Conservation (phyloP, 192 early-diverging fungal genomes). For the Jimgerdemannia lactiflua region DNA sequence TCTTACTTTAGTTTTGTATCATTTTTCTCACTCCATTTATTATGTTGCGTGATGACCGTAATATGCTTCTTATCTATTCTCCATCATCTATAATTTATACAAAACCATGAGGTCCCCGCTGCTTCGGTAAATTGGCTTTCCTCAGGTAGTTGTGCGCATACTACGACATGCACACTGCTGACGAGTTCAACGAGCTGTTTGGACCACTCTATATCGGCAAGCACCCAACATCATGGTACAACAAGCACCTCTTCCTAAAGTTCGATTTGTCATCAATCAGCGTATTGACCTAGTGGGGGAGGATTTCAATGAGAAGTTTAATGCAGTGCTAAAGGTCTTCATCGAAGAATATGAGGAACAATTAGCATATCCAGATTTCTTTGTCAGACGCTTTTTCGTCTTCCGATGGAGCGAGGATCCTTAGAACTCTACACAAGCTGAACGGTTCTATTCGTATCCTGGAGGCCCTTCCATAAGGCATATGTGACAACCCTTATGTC, state of each 20-base stretch:
- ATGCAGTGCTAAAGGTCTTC: conserved; percentile 14
- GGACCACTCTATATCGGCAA: too few relatives aligned
- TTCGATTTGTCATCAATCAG: conserved; percentile 31
- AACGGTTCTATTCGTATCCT: too few relatives aligned
- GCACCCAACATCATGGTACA: conserved; percentile 24
- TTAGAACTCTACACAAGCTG: too few relatives aligned
- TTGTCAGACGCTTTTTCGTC: conserved; percentile 12
- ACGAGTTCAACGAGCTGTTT: conserved; percentile 27
- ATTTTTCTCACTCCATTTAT: too few relatives aligned
- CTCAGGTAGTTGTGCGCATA: conserved; percentile 33
- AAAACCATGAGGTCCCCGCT: conserved; percentile 18
- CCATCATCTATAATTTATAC: not conserved
- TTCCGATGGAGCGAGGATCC: too few relatives aligned
- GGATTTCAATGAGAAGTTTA: conserved; percentile 19
- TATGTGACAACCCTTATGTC: too few relatives aligned
- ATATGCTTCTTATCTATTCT: conserved; percentile 8
- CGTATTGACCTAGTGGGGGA: conserved; percentile 9
- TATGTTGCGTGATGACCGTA: conserved; percentile 10
- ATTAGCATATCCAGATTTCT: conserved; percentile 11
- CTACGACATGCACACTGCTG: conserved; percentile 28
- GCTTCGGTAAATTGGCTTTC: conserved; percentile 28
- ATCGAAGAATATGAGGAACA: conserved; percentile 14
- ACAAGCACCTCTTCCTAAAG: conserved; percentile 31
- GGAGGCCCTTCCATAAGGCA: too few relatives aligned
- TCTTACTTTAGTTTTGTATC: too few relatives aligned